These are phyloP conservation scores for Kuraishia ogatae DNA, from an alignment of 805 yeast species.

Conservation along the genomic window DNA sequence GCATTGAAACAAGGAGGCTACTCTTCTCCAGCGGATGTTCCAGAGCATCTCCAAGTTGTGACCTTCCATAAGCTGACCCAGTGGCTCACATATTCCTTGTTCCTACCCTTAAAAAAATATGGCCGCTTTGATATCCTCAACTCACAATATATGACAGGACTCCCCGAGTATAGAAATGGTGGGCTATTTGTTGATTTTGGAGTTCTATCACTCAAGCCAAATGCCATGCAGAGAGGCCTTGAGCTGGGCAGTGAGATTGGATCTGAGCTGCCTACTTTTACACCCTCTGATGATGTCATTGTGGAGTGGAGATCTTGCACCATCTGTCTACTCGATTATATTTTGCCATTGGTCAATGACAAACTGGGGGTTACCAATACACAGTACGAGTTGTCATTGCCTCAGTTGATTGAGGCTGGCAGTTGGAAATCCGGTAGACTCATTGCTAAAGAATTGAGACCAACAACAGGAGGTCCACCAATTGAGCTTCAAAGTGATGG, in stretches of 20 bases:
- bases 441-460: constrained; percentile 43
- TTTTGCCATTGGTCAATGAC: constrained; percentile 43
- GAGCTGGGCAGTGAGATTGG: constrained; percentile 18
- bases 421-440: constrained; percentile 61
- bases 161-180: constrained; percentile 59
- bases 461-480: constrained; percentile 50
- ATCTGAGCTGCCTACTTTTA: constrained; percentile 30
- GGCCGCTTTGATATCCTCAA: constrained; percentile 33
- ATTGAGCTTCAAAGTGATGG: constrained; percentile 57
- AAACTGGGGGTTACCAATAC: constrained; percentile 25
- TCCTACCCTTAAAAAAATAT: constrained; percentile 39
- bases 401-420: constrained; percentile 62
- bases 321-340: constrained; percentile 44
- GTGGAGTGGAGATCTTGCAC: constrained; percentile 65
- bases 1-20: constrained; percentile 11
- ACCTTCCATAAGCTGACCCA: constrained; percentile 62
- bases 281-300: constrained; percentile 48
- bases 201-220: constrained; percentile 38
- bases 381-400: constrained; percentile 28
- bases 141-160: constrained; percentile 39
- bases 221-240: constrained; percentile 27
- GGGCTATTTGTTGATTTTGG: constrained; percentile 53
- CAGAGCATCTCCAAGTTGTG: constrained; percentile 34
- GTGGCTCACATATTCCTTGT: constrained; percentile 56
- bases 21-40: constrained; percentile 10